These are phyloP conservation scores for Clavispora asparagi DNA, from an alignment of 805 yeast genomes.

Conservation along the genomic window DNA sequence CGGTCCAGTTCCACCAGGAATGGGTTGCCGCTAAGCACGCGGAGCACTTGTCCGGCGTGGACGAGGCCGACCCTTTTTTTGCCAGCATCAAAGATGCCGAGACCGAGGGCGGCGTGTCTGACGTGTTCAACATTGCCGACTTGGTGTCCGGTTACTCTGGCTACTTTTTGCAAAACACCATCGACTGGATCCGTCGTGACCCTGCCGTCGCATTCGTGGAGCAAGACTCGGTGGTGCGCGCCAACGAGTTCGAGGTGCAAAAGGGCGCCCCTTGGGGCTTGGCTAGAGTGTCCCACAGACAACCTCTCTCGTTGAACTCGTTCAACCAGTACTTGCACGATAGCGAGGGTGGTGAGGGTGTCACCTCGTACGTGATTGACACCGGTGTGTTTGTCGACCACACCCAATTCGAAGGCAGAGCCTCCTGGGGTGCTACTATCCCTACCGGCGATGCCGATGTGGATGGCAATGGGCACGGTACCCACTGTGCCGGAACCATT, in stretches of 20 bases:
- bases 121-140: slow-evolving; percentile 52
- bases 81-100: slow-evolving; percentile 7
- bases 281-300: slow-evolving; percentile 83
- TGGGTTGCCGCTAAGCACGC: slow-evolving; percentile 50
- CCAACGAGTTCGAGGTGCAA: slow-evolving; percentile 61
- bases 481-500: slow-evolving; percentile 87
- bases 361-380: slow-evolving; percentile 75
- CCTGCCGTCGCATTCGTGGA: slow-evolving; percentile 67
- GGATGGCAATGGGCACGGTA: slow-evolving; percentile 85
- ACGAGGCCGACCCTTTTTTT: slow-evolving; percentile 17
- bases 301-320: slow-evolving; percentile 59
- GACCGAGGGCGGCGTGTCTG: slow-evolving; percentile 12
- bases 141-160: slow-evolving; percentile 79
- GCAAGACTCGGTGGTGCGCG: slow-evolving; percentile 57
- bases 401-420: slow-evolving; percentile 63
- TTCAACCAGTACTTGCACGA: slow-evolving; percentile 43
- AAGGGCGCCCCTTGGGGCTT: slow-evolving; percentile 93
- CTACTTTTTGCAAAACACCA: slow-evolving; percentile 66
- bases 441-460: slow-evolving; percentile 54
- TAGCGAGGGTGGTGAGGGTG: slow-evolving; percentile 42
- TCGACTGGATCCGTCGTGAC: slow-evolving; percentile 66
- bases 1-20: slow-evolving; percentile 59
- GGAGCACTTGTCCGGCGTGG: slow-evolving; percentile 30
- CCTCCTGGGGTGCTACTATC: slow-evolving; percentile 53
- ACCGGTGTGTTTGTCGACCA: slow-evolving; percentile 68